Evolutionary conservation across 495 filamentous ascomycete genomes (phyloP).

Genomic region (Chlorociboria aeruginascens): DNA sequence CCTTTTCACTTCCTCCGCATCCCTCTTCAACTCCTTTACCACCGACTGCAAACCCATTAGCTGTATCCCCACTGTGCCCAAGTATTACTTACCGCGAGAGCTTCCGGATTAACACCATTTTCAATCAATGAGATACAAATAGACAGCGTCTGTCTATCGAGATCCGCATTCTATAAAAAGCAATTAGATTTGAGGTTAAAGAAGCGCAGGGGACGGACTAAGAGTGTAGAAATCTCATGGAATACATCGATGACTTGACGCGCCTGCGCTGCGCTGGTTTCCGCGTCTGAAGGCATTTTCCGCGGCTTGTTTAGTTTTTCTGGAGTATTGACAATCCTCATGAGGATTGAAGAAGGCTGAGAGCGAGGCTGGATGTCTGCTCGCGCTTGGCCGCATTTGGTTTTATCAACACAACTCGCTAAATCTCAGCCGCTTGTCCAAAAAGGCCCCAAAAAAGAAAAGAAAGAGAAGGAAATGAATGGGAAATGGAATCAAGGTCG

Average conservation of each 20-base stretch:
- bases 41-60: conserved; percentile 39
- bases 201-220: conserved; percentile 39
- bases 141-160: conserved; percentile 81
- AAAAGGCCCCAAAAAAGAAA: too few relatives aligned
- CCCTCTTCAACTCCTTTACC: conserved; percentile 59
- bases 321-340: too few relatives aligned
- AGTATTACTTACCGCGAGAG: conserved; percentile 60
- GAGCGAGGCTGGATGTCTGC: background rate
- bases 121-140: conserved; percentile 94
- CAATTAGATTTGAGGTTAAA: background rate
- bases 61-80: background rate
- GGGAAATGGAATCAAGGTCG: too few relatives aligned
- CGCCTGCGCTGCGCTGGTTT: conserved; percentile 31
- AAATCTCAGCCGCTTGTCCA: background rate
- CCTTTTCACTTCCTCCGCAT: conserved; percentile 32
- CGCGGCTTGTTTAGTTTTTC: background rate
- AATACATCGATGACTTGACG: conserved; percentile 92
- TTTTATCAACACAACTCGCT: background rate
- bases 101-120: conserved; percentile 94
- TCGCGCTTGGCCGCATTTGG: background rate
- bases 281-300: conserved; percentile 14
- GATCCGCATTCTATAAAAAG: conserved; percentile 67
- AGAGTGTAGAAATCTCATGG: conserved; percentile 80
- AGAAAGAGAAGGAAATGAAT: too few relatives aligned
- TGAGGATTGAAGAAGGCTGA: background rate